A percentile compares a stretch with the other conserved stretches of the same genome.
Conservation (phyloP, 768 basidiomycete genomes). For the Leccinum incarnatum region DNA sequence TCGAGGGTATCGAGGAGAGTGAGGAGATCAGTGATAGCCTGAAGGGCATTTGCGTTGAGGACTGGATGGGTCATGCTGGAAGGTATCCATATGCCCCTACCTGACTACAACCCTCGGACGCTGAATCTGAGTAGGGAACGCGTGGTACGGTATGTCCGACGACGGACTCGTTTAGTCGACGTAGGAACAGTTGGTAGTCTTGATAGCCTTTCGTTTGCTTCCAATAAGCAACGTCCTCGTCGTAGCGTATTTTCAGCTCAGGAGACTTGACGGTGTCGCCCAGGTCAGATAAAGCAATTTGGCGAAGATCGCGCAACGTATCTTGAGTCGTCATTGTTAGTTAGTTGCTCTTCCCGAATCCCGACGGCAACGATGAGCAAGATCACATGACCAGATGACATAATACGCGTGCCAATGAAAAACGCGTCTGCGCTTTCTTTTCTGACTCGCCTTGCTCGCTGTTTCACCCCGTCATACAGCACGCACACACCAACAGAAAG, state of each 20-base stretch:
- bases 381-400: slow-evolving; percentile 22
- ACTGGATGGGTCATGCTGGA: too few relatives aligned
- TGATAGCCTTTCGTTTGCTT: slow-evolving; percentile 64
- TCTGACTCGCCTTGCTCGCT: slow-evolving; percentile 3
- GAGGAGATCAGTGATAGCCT: slow-evolving; percentile 52
- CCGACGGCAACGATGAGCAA: not conserved
- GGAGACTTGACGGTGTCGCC: slow-evolving; percentile 31
- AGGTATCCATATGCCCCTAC: too few relatives aligned
- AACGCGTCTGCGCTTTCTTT: not conserved
- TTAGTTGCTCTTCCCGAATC: not conserved
- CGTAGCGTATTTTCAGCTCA: slow-evolving; percentile 60
- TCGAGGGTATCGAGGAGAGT: slow-evolving; percentile 64
- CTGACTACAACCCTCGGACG: too few relatives aligned
- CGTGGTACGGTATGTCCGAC: too few relatives aligned
- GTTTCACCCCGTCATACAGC: not conserved
- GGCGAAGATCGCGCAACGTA: slow-evolving; percentile 30
- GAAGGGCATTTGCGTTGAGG: not conserved
- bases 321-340: not conserved
- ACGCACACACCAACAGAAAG: not conserved
- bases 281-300: slow-evolving; percentile 27
- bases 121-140: too few relatives aligned
- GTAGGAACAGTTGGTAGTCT: slow-evolving; percentile 74
- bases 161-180: slow-evolving; percentile 64
- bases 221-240: slow-evolving; percentile 75
- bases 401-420: slow-evolving; percentile 22